Percentiles rank a stretch among this genome's conserved stretches.
Evolutionary conservation across 2,329 filamentous ascomycete species (phyloP).

Genomic region (Arthroderma sp.): DNA sequence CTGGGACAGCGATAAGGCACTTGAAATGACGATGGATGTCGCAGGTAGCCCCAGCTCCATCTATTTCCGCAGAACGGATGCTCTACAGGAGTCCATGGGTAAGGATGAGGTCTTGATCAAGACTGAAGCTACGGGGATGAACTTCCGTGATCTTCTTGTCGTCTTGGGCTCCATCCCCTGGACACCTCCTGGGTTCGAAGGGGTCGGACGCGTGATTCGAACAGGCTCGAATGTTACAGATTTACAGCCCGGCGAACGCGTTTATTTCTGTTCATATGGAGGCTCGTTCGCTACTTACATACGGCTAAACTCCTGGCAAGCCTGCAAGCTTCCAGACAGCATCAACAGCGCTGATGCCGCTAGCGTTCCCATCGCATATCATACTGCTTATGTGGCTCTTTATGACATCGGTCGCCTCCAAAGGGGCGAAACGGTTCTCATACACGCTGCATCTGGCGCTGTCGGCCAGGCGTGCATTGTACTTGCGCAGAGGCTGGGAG

Average conservation of each 20-base stretch:
- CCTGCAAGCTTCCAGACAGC: no score
- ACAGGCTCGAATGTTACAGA: not conserved
- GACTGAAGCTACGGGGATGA: no score
- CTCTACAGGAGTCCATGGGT: no score
- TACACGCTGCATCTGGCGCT: slow-evolving; percentile 16
- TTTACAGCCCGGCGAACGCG: not conserved
- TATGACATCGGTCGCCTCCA: slow-evolving; percentile 11
- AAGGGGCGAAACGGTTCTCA: slow-evolving; percentile 15
- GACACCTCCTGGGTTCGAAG: not conserved
- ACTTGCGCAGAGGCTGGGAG: slow-evolving; percentile 15
- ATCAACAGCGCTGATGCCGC: slow-evolving; percentile 15
- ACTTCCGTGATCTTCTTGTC: no score
- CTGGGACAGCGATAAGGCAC: no score
- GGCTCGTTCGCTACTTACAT: slow-evolving; percentile 15
- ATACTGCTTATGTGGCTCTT: slow-evolving; percentile 14
- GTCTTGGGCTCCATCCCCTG: no score
- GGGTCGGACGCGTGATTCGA: not conserved
- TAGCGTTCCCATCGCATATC: slow-evolving; percentile 10
- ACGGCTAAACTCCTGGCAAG: no score
- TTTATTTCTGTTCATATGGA: not conserved
- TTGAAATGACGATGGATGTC: no score
- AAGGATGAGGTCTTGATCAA: no score
- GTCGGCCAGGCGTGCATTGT: slow-evolving; percentile 18
- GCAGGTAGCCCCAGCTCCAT: no score
- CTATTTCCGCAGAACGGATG: no score